These are phyloP conservation scores for Chlamydomonas schloesseri DNA, from an alignment of 139 green algal genomes.

Conservation along the genomic window DNA sequence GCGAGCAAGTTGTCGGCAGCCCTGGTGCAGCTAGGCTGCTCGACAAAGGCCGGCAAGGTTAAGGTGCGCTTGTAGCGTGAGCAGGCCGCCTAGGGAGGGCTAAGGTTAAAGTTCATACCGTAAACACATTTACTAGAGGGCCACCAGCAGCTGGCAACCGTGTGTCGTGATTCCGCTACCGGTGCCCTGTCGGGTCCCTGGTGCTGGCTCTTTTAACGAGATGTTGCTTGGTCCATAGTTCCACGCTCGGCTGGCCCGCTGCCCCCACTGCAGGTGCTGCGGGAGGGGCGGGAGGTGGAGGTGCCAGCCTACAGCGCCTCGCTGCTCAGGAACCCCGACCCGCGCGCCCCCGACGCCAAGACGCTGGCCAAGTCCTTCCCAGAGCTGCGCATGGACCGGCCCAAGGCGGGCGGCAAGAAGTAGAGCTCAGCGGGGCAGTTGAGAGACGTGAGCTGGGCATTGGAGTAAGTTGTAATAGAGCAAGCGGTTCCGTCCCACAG, in stretches of 20 bases:
- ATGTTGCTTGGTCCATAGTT: neutral
- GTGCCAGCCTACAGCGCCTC: constrained; percentile 21
- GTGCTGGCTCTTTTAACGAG: neutral
- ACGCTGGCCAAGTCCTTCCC: constrained; percentile 52
- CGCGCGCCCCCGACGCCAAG: neutral
- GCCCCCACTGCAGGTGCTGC: neutral
- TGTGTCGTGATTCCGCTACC: no score
- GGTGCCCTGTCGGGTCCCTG: neutral
- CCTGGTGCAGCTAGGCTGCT: constrained; percentile 50
- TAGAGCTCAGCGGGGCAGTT: no score
- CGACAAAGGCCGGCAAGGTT: neutral
- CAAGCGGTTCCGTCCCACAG: no score
- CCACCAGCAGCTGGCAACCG: no score
- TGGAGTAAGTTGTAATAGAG: no score
- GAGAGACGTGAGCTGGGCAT: no score
- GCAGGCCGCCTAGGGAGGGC: no score
- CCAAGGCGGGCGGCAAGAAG: neutral
- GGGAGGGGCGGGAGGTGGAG: neutral
- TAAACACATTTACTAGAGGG: no score
- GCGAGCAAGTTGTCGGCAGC: neutral
- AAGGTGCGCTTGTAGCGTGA: no score
- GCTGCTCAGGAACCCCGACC: constrained; percentile 31
- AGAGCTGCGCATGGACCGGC: constrained; percentile 19
- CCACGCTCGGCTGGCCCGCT: neutral
- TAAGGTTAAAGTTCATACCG: no score